Evolutionary conservation across 495 filamentous ascomycete genomes (phyloP).

Genomic region (Barbatosphaeria neglecta): DNA sequence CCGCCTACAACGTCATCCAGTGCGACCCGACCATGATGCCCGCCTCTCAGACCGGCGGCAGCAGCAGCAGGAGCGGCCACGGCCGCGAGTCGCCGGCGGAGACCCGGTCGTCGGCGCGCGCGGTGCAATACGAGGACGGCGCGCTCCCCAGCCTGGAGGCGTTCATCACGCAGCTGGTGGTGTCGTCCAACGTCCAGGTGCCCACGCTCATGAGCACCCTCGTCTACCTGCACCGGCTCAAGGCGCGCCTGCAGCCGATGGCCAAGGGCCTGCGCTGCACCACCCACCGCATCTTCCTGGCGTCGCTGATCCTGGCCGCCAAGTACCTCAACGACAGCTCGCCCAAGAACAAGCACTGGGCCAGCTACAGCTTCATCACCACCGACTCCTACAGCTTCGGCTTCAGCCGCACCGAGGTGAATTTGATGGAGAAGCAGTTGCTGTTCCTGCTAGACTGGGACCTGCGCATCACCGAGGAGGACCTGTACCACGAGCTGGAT

Average conservation of each 20-base stretch:
- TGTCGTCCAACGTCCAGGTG: constrained; percentile 90
- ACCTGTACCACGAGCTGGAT: constrained; percentile 80
- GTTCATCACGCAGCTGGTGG: constrained; percentile 85
- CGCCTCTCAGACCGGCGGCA: constrained; percentile 1
- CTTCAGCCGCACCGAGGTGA: constrained; percentile 89
- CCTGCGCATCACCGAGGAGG: constrained; percentile 66
- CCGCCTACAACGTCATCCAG: constrained; percentile 78
- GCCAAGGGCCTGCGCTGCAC: constrained; percentile 97
- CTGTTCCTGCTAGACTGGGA: constrained; percentile 92
- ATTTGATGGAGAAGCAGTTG: constrained; percentile 97
- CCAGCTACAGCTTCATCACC: constrained; percentile 68
- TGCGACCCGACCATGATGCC: constrained; percentile 57
- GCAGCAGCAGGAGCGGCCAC: constrained; percentile 38
- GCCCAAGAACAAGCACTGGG: constrained; percentile 99
- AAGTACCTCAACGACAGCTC: constrained; percentile 98
- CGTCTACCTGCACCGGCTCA: constrained; percentile 81
- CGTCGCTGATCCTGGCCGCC: constrained; percentile 79
- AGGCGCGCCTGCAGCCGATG: constrained; percentile 73
- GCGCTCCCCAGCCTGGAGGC: constrained; percentile 66
- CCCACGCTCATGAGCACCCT: constrained; percentile 93
- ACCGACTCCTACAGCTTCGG: constrained; percentile 65
- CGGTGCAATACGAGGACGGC: constrained; percentile 24
- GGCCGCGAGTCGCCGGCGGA: no score
- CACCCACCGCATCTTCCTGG: constrained; percentile 93
- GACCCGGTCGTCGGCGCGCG: constrained; percentile 54